Percentiles rank a stretch among this genome's conserved stretches.
phyloP scores from a whole-genome alignment of 306 rosid species.

The Lotus japonicus region DNA sequence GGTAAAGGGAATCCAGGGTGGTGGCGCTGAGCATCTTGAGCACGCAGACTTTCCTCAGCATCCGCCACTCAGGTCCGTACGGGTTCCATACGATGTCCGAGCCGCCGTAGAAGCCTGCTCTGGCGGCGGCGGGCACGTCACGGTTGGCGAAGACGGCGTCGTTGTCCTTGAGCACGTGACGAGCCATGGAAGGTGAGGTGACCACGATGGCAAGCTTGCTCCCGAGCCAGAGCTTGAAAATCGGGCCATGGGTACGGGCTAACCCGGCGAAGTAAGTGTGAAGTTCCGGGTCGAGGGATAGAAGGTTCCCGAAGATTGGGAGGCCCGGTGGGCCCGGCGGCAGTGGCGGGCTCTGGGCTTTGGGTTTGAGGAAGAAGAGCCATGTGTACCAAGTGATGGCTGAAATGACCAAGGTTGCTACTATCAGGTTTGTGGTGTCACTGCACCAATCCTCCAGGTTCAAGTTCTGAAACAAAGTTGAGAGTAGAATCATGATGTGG shows the following conservation, averaged over 20 bases:
- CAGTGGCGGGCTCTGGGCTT: constrained; percentile 22
- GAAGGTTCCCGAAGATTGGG: constrained; percentile 67
- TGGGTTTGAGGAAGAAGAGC: constrained; percentile 7
- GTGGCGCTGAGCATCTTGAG: constrained; percentile 61
- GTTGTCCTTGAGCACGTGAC: constrained; percentile 52
- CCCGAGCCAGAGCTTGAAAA: constrained; percentile 61
- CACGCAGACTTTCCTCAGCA: constrained; percentile 61
- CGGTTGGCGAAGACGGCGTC: constrained; percentile 69
- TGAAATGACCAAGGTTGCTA: constrained; percentile 5
- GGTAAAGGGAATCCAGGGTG: constrained; percentile 51
- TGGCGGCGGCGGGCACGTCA: constrained; percentile 48
- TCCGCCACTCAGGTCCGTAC: constrained; percentile 75
- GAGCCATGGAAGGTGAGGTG: constrained; percentile 46
- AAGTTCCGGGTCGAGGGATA: constrained; percentile 61
- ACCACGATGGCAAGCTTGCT: constrained; percentile 39
- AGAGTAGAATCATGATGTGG: background rate
- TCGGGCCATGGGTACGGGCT: constrained; percentile 52
- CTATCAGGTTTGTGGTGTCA: background rate
- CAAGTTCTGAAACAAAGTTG: background rate
- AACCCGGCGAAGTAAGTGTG: constrained; percentile 55
- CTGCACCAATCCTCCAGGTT: background rate
- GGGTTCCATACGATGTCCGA: constrained; percentile 55
- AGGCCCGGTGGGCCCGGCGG: constrained; percentile 74
- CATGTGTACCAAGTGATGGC: background rate
- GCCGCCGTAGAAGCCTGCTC: constrained; percentile 40